Percentiles rank a stretch among this genome's conserved stretches.
phyloP scores from a whole-genome alignment of 192 early-diverging fungal genomes.

The Dissophora globulifera region DNA sequence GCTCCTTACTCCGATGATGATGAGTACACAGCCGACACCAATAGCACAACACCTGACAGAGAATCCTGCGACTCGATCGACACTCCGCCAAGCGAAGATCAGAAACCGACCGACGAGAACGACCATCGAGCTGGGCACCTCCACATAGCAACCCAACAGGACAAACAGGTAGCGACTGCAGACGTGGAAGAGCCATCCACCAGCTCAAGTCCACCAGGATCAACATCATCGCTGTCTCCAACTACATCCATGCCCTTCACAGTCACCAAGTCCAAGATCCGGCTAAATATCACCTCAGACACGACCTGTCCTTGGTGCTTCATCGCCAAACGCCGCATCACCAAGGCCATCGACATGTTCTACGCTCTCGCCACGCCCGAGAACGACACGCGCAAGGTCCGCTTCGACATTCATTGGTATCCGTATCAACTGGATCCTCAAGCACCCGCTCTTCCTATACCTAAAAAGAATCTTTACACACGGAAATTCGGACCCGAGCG shows the following conservation, averaged over 20 bases:
- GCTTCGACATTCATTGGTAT: conserved; percentile 30
- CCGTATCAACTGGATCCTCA: conserved; percentile 24
- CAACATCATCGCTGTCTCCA: no score
- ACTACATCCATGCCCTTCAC: background rate
- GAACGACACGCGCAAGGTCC: background rate
- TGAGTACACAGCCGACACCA: no score
- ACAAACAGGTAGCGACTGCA: no score
- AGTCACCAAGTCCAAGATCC: background rate
- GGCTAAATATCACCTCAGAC: conserved; percentile 31
- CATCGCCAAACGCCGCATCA: conserved; percentile 16
- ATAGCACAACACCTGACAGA: no score
- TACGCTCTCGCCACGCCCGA: background rate
- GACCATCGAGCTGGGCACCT: no score
- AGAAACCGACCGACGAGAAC: background rate
- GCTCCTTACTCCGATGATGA: no score
- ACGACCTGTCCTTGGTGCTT: conserved; percentile 29
- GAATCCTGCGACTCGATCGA: no score
- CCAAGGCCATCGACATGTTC: conserved; percentile 9
- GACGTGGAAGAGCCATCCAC: no score
- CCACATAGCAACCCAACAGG: no score
- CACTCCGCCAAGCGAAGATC: no score
- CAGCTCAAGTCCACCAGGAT: no score
- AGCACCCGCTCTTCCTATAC: conserved; percentile 1
- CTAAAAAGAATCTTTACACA: background rate
- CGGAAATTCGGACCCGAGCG: conserved; percentile 16